Conservation (phyloP, 2,329 filamentous ascomycete species). For the Fusarium lateritium region DNA sequence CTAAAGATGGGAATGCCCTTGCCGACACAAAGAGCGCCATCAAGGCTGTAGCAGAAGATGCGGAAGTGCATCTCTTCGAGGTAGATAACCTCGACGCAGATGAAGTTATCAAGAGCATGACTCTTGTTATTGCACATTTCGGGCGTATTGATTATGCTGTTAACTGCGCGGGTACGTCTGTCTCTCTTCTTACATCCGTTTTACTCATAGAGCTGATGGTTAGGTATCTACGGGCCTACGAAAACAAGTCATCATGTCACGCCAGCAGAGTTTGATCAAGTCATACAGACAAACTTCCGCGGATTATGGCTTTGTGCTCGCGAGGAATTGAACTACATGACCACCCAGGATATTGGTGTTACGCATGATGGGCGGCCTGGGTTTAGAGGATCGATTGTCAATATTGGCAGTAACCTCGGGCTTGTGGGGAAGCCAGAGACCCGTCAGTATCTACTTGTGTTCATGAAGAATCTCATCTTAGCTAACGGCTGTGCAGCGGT, state of each 20-base stretch:
- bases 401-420: slow-evolving; percentile 61
- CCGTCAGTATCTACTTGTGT: slow-evolving; percentile 49
- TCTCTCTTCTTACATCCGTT: neutral
- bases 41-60: neutral
- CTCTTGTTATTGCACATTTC: slow-evolving; percentile 52
- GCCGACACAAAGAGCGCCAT: slow-evolving; percentile 50
- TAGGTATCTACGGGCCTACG: slow-evolving; percentile 57
- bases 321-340: slow-evolving; percentile 60
- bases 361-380: slow-evolving; percentile 60
- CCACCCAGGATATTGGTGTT: slow-evolving; percentile 57
- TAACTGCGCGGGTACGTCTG: slow-evolving; percentile 58
- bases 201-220: neutral
- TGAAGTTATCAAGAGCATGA: slow-evolving; percentile 54
- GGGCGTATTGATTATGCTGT: slow-evolving; percentile 63
- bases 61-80: slow-evolving; percentile 41
- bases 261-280: slow-evolving; percentile 58
- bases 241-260: slow-evolving; percentile 55
- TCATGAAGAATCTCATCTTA: rapidly evolving
- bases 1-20: slow-evolving; percentile 53
- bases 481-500: slow-evolving; percentile 46
- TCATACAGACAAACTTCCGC: slow-evolving; percentile 60
- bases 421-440: slow-evolving; percentile 59
- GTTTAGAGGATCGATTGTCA: slow-evolving; percentile 60
- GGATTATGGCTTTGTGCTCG: slow-evolving; percentile 62
- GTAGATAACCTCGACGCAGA: slow-evolving; percentile 56